Evolutionary conservation across 1,284 basidiomycete genomes (phyloP).

Genomic region (Schizophyllum amplum): DNA sequence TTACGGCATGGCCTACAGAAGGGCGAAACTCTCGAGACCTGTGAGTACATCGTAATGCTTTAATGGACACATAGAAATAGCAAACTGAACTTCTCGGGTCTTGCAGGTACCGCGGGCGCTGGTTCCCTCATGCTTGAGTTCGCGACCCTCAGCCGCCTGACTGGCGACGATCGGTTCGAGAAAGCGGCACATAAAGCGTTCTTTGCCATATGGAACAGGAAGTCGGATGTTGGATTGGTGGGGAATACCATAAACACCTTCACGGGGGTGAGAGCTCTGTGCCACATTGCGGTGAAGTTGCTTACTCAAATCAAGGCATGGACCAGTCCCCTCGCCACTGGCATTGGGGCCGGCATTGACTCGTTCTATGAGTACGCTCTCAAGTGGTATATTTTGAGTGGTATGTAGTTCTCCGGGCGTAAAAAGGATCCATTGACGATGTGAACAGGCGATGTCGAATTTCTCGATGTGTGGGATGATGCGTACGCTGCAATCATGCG

Average conservation of each 20-base stretch:
- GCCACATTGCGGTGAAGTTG: not conserved
- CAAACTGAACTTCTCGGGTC: conserved; percentile 6
- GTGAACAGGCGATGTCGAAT: conserved; percentile 70
- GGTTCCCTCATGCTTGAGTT: conserved; percentile 90
- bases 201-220: conserved; percentile 87
- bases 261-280: conserved; percentile 52
- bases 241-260: conserved; percentile 83
- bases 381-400: conserved; percentile 85
- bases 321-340: conserved; percentile 66
- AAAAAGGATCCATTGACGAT: not conserved
- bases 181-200: conserved; percentile 79
- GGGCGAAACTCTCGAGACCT: conserved; percentile 72
- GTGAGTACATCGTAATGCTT: conserved; percentile 37
- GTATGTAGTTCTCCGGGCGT: conserved; percentile 32
- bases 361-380: conserved; percentile 91
- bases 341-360: conserved; percentile 88
- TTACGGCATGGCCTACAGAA: conserved; percentile 60
- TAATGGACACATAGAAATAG: conserved; percentile 1
- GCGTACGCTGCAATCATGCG: conserved; percentile 85
- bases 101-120: conserved; percentile 79
- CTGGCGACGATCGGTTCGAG: conserved; percentile 83
- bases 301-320: conserved; percentile 38
- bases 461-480: conserved; percentile 89
- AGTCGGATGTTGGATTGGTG: conserved; percentile 73
- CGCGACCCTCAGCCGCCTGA: conserved; percentile 81